Conservation (phyloP, 352 stramenopile species). For the Globisporangium nagaii region DNA sequence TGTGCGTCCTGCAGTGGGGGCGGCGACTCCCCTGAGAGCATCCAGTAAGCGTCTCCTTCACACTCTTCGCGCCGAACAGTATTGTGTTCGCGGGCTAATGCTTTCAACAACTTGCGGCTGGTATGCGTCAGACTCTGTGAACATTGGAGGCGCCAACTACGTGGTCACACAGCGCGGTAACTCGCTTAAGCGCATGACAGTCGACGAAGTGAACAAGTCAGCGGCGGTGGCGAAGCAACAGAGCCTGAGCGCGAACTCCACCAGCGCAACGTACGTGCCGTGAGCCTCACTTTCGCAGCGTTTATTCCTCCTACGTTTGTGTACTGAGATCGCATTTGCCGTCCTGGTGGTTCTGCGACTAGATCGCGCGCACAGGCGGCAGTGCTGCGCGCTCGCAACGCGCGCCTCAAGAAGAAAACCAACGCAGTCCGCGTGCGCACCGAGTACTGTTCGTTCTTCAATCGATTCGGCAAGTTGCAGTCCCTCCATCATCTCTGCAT, state of each 20-base stretch:
- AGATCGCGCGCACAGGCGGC: constrained; percentile 43
- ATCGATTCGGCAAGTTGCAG: constrained; percentile 62
- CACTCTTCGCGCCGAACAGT: too few species aligned
- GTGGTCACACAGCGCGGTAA: constrained; percentile 35
- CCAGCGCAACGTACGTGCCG: constrained; percentile 29
- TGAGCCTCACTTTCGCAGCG: background rate
- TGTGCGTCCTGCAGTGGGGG: background rate
- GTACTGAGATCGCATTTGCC: background rate
- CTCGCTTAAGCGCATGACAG: constrained; percentile 32
- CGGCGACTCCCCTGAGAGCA: background rate
- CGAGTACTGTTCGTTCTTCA: constrained; percentile 81
- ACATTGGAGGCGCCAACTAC: constrained; percentile 43
- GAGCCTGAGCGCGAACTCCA: constrained; percentile 1
- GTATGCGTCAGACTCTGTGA: constrained; percentile 29
- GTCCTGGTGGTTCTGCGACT: background rate
- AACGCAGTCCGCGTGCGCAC: constrained; percentile 37
- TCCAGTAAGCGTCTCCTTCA: constrained; percentile 6
- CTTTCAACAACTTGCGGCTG: too few species aligned
- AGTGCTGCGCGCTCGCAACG: constrained; percentile 39
- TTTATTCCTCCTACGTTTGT: background rate
- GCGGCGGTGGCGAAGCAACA: constrained; percentile 6
- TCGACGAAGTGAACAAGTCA: constrained; percentile 16
- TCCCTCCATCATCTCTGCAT: background rate
- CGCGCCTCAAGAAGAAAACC: constrained; percentile 25
- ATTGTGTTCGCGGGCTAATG: too few species aligned